Base-by-base conservation (phyloP, 768 basidiomycete genomes). In the Postia placenta region DNA sequence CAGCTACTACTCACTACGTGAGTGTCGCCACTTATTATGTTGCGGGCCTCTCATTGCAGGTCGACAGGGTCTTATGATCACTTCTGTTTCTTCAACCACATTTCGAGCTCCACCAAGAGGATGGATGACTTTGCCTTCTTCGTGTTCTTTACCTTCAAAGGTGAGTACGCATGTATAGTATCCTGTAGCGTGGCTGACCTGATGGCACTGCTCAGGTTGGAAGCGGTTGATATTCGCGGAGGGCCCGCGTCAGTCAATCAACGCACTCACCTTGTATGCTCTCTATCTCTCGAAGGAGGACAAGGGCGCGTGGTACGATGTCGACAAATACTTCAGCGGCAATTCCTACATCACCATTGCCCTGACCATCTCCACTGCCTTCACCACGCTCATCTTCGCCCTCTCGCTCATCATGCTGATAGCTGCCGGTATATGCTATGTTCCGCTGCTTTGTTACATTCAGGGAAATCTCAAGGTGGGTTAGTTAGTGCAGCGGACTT, bases 111-210 rank as follows among this genome's bases (percentile, higher is more conserved):
- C 23, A 93, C 92, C 25, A 97, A 95, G 76, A 83, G 81, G 53
- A 93, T 87, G 67, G 96, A 99, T 64, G 92, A 96, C 62, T 93
- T 99, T 68, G 94, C 95, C 27, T 98, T 98, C 76, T 99, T 96
- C 68, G 81, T 98, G 63, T 99, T 98, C 81, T 99, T 99, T 70
- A 88, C 87, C 0, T 98, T 99, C 79, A 99, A 99, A 76, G 95
- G 95, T 90, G 52, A 47, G 83, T 26, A 20, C 19, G 11, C 9
- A 24, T 46, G 14, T n/a, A 6, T 25, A 11, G 33, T 35, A 9
- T 44, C 24, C 44, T 27, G 26, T 5, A n/a, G n/a, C n/a, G n/a
- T n/a, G n/a, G n/a, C n/a, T n/a, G n/a, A n/a, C n/a, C 15, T 44
- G 19, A 12, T 9, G 7, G 35, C 23, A 30, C 53, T 15, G 1